Conservation (phyloP, 2,329 filamentous ascomycete genomes). For the Coniosporium tulheliwenetii region DNA sequence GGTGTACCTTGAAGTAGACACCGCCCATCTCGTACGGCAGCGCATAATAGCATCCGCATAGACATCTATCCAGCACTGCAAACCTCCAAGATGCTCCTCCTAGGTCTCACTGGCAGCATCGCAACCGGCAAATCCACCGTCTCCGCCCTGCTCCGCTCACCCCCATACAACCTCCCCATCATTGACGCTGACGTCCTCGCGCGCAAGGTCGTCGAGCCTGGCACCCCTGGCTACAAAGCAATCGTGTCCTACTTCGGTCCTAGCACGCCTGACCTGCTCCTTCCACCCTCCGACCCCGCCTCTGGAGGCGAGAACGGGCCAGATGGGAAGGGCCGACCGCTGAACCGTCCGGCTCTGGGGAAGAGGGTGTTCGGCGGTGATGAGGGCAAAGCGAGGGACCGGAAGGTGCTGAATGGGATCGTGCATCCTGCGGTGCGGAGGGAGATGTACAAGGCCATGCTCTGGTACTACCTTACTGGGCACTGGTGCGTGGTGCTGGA, state of each 20-base stretch:
- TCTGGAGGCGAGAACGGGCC: slow-evolving; percentile 34
- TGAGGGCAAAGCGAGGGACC: slow-evolving; percentile 50
- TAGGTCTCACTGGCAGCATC: slow-evolving; percentile 92
- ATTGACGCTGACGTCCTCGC: slow-evolving; percentile 90
- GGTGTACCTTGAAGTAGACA: too few species aligned
- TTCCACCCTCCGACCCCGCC: slow-evolving; percentile 34
- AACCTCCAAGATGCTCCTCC: slow-evolving; percentile 61
- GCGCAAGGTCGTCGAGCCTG: slow-evolving; percentile 86
- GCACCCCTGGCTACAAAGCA: slow-evolving; percentile 64
- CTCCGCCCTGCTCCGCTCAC: slow-evolving; percentile 60
- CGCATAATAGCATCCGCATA: too few species aligned
- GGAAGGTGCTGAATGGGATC: slow-evolving; percentile 70
- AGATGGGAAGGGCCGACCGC: slow-evolving; percentile 49
- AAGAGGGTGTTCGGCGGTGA: slow-evolving; percentile 71
- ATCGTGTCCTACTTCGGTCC: slow-evolving; percentile 72
- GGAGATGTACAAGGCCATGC: slow-evolving; percentile 63
- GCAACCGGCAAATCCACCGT: slow-evolving; percentile 97
- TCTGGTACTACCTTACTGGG: slow-evolving; percentile 58
- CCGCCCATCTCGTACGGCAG: too few species aligned
- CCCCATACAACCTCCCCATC: slow-evolving; percentile 75
- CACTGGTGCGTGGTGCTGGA: slow-evolving; percentile 85
- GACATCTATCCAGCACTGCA: too few species aligned
- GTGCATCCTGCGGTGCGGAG: slow-evolving; percentile 79
- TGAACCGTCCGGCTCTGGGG: slow-evolving; percentile 79
- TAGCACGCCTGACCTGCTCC: slow-evolving; percentile 72